Evolutionary conservation across 148 eudicot species (phyloP), one percentile per base, ranked within the genome.

Genomic region (Nyssa sinensis): DNA sequence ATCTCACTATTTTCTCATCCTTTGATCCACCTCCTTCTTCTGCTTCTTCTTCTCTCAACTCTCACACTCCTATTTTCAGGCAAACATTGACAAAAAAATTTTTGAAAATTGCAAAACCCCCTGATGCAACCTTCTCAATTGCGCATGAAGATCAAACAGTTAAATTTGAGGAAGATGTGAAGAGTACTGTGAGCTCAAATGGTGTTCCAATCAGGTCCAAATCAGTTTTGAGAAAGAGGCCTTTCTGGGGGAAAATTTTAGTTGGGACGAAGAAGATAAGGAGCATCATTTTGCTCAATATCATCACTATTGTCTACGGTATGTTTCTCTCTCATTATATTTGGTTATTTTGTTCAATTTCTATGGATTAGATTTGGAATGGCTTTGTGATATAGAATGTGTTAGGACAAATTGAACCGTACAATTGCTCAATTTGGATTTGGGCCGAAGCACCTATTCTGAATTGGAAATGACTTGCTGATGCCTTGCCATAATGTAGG

Each of bases 231-330:
- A 63, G 76, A 27, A 79, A 57, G 11, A 68, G 80, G 34, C 76
- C 84, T 5, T 61, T 82, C 67, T 87, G 90, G 88, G 68, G 81
- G 34, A 84, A 82, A 64, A 74, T 80, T 35, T 82, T 82, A 11
- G 80, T 78, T 55, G 79, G 83, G 3, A 81, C 91, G 21, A 78
- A 62, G 76, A 88, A 82, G 80, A 79, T 88, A 17, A 70, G 88
- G 75, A 82, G 88, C 70, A 73, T 88, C 60, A 79, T 88, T 77
- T 81, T 86, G 82, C 92, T 88, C 41, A 88, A 88, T 73, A 76
- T 79, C 25, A 81, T 80, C 23, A 80, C 92, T 17, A 24, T 88
- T 67, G 75, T 86, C n/a, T 88, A 84, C 32, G 92, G 92, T 88
- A 66, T 44, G 69, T 19, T 71, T 35, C 62, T 1, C 34, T 4